Percentiles rank a stretch among this genome's conserved stretches.
These are phyloP conservation scores for Colletotrichum eleusines DNA, from an alignment of 2,329 filamentous ascomycete species.

Conservation along the genomic window DNA sequence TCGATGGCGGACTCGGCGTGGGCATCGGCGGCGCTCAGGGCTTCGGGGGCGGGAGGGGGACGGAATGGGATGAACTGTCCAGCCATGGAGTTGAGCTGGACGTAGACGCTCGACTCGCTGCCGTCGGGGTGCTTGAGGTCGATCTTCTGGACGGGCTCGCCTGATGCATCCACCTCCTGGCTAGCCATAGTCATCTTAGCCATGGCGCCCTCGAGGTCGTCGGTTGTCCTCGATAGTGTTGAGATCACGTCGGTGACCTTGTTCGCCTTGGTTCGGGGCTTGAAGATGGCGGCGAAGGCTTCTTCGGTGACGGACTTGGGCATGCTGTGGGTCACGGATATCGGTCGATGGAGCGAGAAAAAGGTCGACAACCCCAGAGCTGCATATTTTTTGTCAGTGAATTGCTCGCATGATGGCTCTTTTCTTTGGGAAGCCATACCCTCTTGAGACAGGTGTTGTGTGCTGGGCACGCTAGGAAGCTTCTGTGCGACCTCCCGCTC, in stretches of 20 bases:
- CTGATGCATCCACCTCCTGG: constrained; percentile 56
- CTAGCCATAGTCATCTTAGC: constrained; percentile 62
- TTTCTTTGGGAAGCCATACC: constrained; percentile 59
- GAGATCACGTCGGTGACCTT: constrained; percentile 73
- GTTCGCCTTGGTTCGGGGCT: constrained; percentile 62
- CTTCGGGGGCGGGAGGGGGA: constrained; percentile 83
- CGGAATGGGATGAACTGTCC: constrained; percentile 83
- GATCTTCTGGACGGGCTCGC: constrained; percentile 63
- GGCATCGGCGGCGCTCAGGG: constrained; percentile 58
- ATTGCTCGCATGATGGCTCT: neutral
- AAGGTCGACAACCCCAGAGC: constrained; percentile 91
- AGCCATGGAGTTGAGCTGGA: constrained; percentile 76
- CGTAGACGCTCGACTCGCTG: constrained; percentile 68
- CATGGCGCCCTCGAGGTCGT: constrained; percentile 70
- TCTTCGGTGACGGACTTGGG: constrained; percentile 78
- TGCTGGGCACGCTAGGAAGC: constrained; percentile 80
- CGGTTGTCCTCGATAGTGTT: constrained; percentile 71
- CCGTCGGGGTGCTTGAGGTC: constrained; percentile 69
- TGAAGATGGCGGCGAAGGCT: constrained; percentile 88
- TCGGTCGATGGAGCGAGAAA: constrained; percentile 95
- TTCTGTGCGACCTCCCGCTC: constrained; percentile 62
- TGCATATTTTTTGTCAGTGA: constrained; percentile 53
- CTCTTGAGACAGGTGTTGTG: constrained; percentile 76
- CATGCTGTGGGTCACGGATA: constrained; percentile 87
- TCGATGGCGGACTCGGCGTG: constrained; percentile 52